Evolutionary conservation across 371 early-diverging fungal species (phyloP).

Genomic region (Zychaea mexicana): DNA sequence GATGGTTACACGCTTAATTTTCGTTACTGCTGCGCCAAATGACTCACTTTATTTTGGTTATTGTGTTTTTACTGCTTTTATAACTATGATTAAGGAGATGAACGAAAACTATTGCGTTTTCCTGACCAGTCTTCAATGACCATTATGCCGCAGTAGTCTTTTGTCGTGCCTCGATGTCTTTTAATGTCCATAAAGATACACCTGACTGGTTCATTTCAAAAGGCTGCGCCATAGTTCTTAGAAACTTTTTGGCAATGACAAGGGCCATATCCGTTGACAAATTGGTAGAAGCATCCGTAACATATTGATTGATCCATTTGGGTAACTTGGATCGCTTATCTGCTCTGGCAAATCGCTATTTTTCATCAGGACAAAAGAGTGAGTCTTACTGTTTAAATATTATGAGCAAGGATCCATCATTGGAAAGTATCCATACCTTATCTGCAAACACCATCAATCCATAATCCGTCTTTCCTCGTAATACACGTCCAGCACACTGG

Average conservation of each 20-base stretch:
- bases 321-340: conserved; percentile 98
- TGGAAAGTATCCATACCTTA: conserved; percentile 67
- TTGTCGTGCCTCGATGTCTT: conserved; percentile 61
- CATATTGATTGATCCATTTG: conserved; percentile 95
- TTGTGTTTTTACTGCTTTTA: too few species aligned
- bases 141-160: conserved; percentile 17
- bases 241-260: conserved; percentile 92
- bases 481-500: conserved; percentile 98
- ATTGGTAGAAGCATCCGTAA: conserved; percentile 91
- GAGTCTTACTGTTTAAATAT: too few species aligned
- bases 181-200: conserved; percentile 62
- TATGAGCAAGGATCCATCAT: background rate
- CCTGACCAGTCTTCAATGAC: too few species aligned
- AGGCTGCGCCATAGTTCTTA: conserved; percentile 97
- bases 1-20: background rate
- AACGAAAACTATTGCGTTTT: too few species aligned
- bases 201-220: conserved; percentile 74
- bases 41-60: too few species aligned
- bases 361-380: too few species aligned
- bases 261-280: conserved; percentile 99
- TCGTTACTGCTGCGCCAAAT: background rate
- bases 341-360: conserved; percentile 87
- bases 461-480: conserved; percentile 99
- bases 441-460: conserved; percentile 99
- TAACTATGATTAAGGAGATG: too few species aligned